A percentile compares a stretch with the other conserved stretches of the same genome.
Evolutionary conservation across 176 grass and related monocot species (phyloP).

Genomic region (Aegilops tauschii): DNA sequence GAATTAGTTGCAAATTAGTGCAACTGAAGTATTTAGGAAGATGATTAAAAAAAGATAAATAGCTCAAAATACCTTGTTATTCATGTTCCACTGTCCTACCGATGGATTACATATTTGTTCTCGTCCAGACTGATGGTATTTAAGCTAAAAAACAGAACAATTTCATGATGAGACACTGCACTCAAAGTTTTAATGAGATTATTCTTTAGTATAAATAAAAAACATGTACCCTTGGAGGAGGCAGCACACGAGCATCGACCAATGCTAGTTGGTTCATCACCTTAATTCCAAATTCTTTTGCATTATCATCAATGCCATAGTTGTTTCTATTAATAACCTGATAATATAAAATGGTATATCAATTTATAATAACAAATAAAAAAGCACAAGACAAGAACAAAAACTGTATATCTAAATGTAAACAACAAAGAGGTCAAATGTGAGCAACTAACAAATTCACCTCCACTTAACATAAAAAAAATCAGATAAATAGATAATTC

Average conservation of each 20-base stretch:
- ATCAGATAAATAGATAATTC: not conserved
- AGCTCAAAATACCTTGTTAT: conserved; percentile 50
- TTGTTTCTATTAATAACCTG: conserved; percentile 52
- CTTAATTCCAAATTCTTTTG: conserved; percentile 77
- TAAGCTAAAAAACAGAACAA: conserved; percentile 50
- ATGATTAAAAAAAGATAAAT: not conserved
- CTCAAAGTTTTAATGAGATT: not conserved
- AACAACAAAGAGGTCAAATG: not conserved
- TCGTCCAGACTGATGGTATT: conserved; percentile 76
- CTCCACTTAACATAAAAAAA: not conserved
- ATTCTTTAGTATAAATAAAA: not conserved
- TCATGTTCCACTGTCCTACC: conserved; percentile 91
- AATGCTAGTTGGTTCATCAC: conserved; percentile 46
- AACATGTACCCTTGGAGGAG: conserved; percentile 52
- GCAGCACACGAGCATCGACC: conserved; percentile 72
- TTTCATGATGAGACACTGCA: not conserved
- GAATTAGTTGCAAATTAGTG: not conserved
- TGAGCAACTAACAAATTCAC: conserved; percentile 46
- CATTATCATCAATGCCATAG: conserved; percentile 44
- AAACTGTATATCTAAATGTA: not conserved
- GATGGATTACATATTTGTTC: conserved; percentile 54
- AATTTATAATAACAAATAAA: not conserved
- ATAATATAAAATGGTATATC: conserved; percentile 2
- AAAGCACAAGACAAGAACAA: not conserved
- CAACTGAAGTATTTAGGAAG: not conserved